Evolutionary conservation across 257 asterid species (phyloP).

Genomic region (Jasminum sambac): DNA sequence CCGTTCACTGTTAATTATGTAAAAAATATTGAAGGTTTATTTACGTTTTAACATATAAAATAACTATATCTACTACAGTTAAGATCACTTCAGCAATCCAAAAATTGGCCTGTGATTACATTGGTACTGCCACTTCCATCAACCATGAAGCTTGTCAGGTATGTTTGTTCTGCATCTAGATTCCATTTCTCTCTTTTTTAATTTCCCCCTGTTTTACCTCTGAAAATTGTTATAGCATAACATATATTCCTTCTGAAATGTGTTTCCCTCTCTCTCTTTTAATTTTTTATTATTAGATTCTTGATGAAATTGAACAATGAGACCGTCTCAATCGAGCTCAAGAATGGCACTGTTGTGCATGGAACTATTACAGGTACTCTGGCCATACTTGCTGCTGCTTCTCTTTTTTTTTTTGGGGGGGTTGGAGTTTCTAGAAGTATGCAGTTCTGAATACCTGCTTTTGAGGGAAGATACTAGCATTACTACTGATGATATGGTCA

Average conservation of each 20-base stretch:
- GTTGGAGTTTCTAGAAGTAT: not conserved
- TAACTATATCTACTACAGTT: no score
- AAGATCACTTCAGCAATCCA: no score
- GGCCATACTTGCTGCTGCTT: not conserved
- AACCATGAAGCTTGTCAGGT: slow-evolving; percentile 45
- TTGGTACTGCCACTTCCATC: slow-evolving; percentile 4
- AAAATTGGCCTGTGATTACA: no score
- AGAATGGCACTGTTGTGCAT: slow-evolving; percentile 48
- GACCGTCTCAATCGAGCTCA: slow-evolving; percentile 51
- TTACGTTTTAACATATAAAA: no score
- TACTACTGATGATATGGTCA: not conserved
- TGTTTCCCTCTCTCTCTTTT: not conserved
- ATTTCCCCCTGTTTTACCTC: no score
- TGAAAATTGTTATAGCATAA: not conserved
- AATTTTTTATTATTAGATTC: slow-evolving; percentile 33
- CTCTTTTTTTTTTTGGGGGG: no score
- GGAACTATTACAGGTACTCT: slow-evolving; percentile 44
- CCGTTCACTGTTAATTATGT: no score
- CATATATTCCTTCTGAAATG: not conserved
- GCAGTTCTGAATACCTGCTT: not conserved
- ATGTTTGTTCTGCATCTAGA: not conserved
- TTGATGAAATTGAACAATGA: slow-evolving; percentile 58
- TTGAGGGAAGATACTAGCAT: not conserved
- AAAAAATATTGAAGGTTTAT: no score
- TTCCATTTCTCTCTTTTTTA: not conserved